Percentiles rank a stretch among this genome's conserved stretches.
phyloP scores from a whole-genome alignment of 2,329 filamentous ascomycete genomes.

The Xylariaceae sp. region DNA sequence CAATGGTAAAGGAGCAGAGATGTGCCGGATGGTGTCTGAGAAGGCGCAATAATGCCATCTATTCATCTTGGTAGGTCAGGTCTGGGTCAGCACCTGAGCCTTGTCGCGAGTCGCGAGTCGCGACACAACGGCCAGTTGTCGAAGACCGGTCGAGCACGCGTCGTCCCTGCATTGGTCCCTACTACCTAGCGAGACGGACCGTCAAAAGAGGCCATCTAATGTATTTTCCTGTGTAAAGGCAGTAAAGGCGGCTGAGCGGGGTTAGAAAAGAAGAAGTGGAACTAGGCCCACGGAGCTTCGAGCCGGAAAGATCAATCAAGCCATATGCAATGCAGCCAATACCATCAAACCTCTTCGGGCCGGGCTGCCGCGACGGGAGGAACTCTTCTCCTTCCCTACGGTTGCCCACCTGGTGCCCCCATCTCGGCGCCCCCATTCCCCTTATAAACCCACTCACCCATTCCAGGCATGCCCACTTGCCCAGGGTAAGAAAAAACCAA shows the following conservation, averaged over 20 bases:
- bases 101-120: no score
- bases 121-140: no score
- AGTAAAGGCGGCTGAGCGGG: no score
- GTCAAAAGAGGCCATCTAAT: constrained; percentile 16
- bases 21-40: constrained; percentile 8
- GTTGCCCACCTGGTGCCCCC: neutral
- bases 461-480: constrained; percentile 3
- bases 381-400: constrained; percentile 4
- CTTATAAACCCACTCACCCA: constrained; percentile 6
- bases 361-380: constrained; percentile 28
- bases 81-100: no score
- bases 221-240: no score
- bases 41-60: constrained; percentile 9
- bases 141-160: no score
- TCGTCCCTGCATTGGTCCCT: no score
- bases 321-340: constrained; percentile 22
- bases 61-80: constrained; percentile 13
- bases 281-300: constrained; percentile 24
- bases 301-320: constrained; percentile 30
- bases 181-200: constrained; percentile 25
- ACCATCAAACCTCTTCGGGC: constrained; percentile 26
- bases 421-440: constrained; percentile 2
- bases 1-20: constrained; percentile 18
- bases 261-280: constrained; percentile 2
- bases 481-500: neutral